Conservation (phyloP, 2,329 filamentous ascomycete genomes). For the Colletotrichum neosansevieriae region DNA sequence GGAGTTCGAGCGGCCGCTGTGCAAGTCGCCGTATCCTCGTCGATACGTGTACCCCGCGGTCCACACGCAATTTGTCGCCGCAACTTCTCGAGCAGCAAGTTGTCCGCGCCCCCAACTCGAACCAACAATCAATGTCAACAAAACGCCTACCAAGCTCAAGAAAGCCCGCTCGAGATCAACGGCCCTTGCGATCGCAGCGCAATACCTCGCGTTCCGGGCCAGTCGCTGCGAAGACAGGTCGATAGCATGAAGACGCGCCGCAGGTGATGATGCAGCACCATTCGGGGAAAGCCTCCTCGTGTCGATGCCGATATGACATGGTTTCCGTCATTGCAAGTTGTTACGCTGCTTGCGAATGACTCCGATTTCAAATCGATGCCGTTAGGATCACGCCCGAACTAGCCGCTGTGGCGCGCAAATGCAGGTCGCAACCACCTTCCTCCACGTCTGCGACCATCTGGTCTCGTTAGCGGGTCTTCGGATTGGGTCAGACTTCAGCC, state of each 20-base stretch:
- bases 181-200: neutral
- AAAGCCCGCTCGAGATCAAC: conserved; percentile 10
- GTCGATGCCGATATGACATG: conserved; percentile 8
- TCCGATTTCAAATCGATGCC: conserved; percentile 1
- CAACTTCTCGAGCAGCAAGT: conserved; percentile 1
- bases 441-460: neutral
- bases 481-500: conserved; percentile 28
- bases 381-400: conserved; percentile 5
- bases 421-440: neutral
- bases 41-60: neutral
- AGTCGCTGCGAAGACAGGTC: neutral
- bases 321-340: neutral
- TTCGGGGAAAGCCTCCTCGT: conserved; percentile 3
- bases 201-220: neutral
- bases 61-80: neutral
- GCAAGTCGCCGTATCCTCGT: neutral
- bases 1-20: conserved; percentile 6
- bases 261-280: conserved; percentile 9
- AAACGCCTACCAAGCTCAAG: conserved; percentile 15
- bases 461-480: conserved; percentile 1
- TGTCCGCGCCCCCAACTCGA: conserved; percentile 7
- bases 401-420: conserved; percentile 1
- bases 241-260: conserved; percentile 1
- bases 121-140: conserved; percentile 1
- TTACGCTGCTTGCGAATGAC: conserved; percentile 1